phyloP scores from a whole-genome alignment of 2,329 filamentous ascomycete genomes.

The Dactylellina sp. region DNA sequence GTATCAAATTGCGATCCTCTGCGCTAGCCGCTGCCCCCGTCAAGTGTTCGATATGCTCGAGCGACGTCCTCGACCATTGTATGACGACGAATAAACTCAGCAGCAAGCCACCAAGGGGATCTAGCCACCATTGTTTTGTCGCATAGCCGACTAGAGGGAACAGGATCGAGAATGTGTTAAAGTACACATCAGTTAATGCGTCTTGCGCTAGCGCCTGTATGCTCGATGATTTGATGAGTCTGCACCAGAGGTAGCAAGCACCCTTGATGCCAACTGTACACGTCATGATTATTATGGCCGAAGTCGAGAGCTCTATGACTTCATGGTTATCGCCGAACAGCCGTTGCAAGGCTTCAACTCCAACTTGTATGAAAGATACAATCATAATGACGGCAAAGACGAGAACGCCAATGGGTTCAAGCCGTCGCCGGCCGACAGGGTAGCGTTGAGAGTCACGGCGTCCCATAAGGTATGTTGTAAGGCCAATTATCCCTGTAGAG shows the following conservation, averaged over 20 bases:
- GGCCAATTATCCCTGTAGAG: conserved; percentile 83
- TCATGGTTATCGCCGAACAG: conserved; percentile 72
- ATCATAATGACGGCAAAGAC: conserved; percentile 90
- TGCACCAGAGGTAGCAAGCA: conserved; percentile 86
- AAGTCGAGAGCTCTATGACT: conserved; percentile 74
- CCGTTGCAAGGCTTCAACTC: conserved; percentile 75
- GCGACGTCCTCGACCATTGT: conserved; percentile 80
- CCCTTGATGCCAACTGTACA: conserved; percentile 84
- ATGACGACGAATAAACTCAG: conserved; percentile 83
- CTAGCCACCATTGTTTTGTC: conserved; percentile 81
- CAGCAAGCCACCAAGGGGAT: conserved; percentile 80
- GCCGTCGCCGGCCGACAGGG: conserved; percentile 79
- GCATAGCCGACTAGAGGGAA: conserved; percentile 70
- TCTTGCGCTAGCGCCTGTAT: conserved; percentile 82
- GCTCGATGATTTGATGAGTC: conserved; percentile 84
- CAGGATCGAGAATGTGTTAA: conserved; percentile 88
- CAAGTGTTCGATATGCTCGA: conserved; percentile 82
- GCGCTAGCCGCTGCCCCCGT: conserved; percentile 82
- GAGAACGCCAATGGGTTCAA: conserved; percentile 83
- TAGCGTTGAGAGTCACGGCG: conserved; percentile 78
- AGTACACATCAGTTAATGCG: conserved; percentile 68
- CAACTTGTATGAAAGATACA: conserved; percentile 83
- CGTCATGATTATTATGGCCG: conserved; percentile 82
- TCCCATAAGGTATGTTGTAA: conserved; percentile 71
- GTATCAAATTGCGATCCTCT: conserved; percentile 83